phyloP scores from a whole-genome alignment of 2,329 filamentous ascomycete genomes.

The Chaetomium strumarium region DNA sequence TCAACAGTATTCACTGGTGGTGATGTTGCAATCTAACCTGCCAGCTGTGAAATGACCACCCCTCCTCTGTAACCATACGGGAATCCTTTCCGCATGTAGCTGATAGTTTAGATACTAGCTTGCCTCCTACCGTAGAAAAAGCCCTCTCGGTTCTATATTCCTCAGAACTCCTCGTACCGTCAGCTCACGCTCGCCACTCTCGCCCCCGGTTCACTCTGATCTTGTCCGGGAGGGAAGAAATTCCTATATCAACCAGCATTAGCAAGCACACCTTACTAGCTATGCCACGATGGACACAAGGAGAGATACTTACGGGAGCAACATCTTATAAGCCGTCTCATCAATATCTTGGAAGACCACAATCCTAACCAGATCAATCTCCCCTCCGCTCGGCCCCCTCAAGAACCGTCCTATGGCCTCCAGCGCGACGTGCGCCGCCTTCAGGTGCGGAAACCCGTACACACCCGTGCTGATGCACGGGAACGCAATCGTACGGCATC shows the following conservation, averaged over 20 bases:
- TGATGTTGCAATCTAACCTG: too few species aligned
- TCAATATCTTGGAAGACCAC: conserved; percentile 79
- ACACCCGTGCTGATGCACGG: conserved; percentile 80
- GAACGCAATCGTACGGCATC: conserved; percentile 71
- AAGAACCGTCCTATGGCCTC: conserved; percentile 51
- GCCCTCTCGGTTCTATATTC: too few species aligned
- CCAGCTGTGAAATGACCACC: too few species aligned
- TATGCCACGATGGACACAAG: background rate
- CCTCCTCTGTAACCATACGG: too few species aligned
- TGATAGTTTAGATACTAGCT: too few species aligned
- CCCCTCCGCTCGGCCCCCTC: conserved; percentile 38
- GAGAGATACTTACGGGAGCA: conserved; percentile 60
- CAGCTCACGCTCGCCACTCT: too few species aligned
- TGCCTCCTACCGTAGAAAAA: too few species aligned
- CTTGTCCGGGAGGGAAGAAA: too few species aligned
- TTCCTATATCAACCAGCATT: background rate
- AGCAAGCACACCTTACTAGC: background rate
- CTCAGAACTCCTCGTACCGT: too few species aligned
- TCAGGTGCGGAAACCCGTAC: conserved; percentile 74
- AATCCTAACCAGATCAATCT: conserved; percentile 72
- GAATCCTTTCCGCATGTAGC: too few species aligned
- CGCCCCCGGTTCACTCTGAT: too few species aligned
- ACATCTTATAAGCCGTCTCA: conserved; percentile 61
- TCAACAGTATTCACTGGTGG: too few species aligned
- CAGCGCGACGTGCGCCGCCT: conserved; percentile 69